Evolutionary conservation across 1,284 basidiomycete species (phyloP), one percentile per base, ranked within the genome.

Genomic region (Entoloma clypeatum): DNA sequence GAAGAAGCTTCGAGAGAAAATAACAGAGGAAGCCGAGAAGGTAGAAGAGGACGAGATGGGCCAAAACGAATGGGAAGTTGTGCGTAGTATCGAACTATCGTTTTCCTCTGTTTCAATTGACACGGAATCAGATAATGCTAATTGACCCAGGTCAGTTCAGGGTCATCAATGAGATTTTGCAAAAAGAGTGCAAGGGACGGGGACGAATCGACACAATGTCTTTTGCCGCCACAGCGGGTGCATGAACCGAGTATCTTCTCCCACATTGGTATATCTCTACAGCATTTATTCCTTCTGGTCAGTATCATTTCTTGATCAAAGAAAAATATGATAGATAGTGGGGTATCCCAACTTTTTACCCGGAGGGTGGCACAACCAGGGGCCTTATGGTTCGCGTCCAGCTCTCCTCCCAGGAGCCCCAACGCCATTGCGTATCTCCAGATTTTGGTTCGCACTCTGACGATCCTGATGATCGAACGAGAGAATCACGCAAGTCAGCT

Each of bases 101-200:
- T 25, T 36, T 35, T 28, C 11, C 38, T 34, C 27, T 43, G 4
- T 50, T 37, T 45, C 37, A 24, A 9, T 28, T 35, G 28, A n/a
- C n/a, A n/a, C n/a, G 38, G 24, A 5, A n/a, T 11, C 54, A 95
- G 92, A 77, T 86, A 37, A 78, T 94, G 60, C 74, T 92, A 36
- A 98, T 99, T 54, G 92, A 96, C 58, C 96, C 96, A 4, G 81
- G 87, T 28, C 83, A 92, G 53, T 93, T 97, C 74, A 81, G 89
- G 33, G 72, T 86, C 13, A 79, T 99, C 57, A 91, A 89, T 55
- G 93, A 98, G 47, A 63, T 99, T 23, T 67, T 99, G 39, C 86
- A 94, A 59, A 86, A 86, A 55, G 90, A 96, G 58, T 91, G 87
- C 56, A 90, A 93, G 60, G 90, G 88, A 9, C 72, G 81, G 51